These are phyloP conservation scores for Fusarium musae DNA, from an alignment of 2,329 filamentous ascomycete species.

Conservation along the genomic window DNA sequence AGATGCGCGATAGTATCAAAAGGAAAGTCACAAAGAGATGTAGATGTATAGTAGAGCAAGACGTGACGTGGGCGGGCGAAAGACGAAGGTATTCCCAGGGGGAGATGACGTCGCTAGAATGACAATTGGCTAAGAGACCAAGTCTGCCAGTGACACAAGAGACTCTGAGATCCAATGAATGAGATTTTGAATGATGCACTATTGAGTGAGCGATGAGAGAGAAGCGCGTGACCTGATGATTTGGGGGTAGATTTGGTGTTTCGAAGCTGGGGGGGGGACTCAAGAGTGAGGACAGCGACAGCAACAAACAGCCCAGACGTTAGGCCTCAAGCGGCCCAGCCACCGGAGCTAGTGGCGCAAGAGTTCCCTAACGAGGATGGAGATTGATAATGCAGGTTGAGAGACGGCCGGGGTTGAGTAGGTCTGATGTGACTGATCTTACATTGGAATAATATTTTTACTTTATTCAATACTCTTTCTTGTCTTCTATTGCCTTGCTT, in stretches of 20 bases:
- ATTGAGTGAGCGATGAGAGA: neutral
- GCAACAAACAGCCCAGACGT: neutral
- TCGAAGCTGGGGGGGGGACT: neutral
- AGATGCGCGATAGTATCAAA: too few relatives aligned
- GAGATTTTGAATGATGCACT: neutral
- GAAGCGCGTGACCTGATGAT: neutral
- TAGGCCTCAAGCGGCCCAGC: conserved; percentile 18
- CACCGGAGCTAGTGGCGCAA: conserved; percentile 19
- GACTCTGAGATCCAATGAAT: neutral
- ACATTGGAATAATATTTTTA: too few relatives aligned
- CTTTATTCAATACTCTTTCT: too few relatives aligned
- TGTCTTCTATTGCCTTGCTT: too few relatives aligned
- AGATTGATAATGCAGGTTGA: conserved; percentile 14
- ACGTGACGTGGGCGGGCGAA: conserved; percentile 27
- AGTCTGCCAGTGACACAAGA: conserved; percentile 1
- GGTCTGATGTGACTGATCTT: neutral
- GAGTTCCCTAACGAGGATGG: neutral
- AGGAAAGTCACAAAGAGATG: neutral
- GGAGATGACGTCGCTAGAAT: conserved; percentile 26
- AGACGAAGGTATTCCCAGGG: conserved; percentile 22
- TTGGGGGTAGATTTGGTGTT: conserved; percentile 10
- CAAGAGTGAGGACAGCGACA: neutral
- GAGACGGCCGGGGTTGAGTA: neutral
- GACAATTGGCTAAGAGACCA: neutral
- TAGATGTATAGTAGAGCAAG: neutral